phyloP scores from a whole-genome alignment of 768 basidiomycete species.

The Mycena epipterygia region DNA sequence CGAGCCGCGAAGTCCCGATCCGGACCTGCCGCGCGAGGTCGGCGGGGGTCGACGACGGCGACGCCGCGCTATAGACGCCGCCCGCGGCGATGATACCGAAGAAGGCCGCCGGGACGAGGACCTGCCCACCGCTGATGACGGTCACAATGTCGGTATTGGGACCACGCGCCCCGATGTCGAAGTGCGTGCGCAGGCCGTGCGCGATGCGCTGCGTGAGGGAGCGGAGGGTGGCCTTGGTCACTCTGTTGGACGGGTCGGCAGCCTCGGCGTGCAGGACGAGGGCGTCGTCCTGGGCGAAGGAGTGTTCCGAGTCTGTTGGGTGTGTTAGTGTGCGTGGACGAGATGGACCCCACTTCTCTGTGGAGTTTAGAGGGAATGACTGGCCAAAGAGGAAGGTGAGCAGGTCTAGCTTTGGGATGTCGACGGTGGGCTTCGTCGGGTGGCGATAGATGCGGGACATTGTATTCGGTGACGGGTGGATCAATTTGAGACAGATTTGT shows the following conservation, averaged over 20 bases:
- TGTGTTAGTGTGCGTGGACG: slow-evolving; percentile 24
- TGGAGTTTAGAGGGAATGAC: slow-evolving; percentile 24
- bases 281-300: slow-evolving; percentile 24
- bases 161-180: slow-evolving; percentile 16
- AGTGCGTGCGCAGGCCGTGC: slow-evolving; percentile 19
- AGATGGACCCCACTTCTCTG: slow-evolving; percentile 22
- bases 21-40: slow-evolving; percentile 23
- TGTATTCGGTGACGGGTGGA: slow-evolving; percentile 22
- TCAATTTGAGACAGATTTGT: slow-evolving; percentile 21
- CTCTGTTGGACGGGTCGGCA: slow-evolving; percentile 20
- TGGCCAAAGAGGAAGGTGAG: slow-evolving; percentile 25
- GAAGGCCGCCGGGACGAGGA: slow-evolving; percentile 20
- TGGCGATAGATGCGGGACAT: slow-evolving; percentile 27
- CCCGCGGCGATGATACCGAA: slow-evolving; percentile 25
- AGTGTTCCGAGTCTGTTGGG: slow-evolving; percentile 25
- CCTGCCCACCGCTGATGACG: slow-evolving; percentile 20
- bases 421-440: slow-evolving; percentile 24
- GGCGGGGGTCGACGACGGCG: slow-evolving; percentile 24
- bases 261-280: slow-evolving; percentile 20
- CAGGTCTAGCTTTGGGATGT: slow-evolving; percentile 26
- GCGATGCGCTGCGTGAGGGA: slow-evolving; percentile 22
- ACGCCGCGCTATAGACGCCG: slow-evolving; percentile 20
- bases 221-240: slow-evolving; percentile 22
- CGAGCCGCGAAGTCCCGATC: slow-evolving; percentile 22
- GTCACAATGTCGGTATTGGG: slow-evolving; percentile 20